Base-by-base conservation (phyloP, 2,329 filamentous ascomycete genomes). In the Polytolypa hystricis region DNA sequence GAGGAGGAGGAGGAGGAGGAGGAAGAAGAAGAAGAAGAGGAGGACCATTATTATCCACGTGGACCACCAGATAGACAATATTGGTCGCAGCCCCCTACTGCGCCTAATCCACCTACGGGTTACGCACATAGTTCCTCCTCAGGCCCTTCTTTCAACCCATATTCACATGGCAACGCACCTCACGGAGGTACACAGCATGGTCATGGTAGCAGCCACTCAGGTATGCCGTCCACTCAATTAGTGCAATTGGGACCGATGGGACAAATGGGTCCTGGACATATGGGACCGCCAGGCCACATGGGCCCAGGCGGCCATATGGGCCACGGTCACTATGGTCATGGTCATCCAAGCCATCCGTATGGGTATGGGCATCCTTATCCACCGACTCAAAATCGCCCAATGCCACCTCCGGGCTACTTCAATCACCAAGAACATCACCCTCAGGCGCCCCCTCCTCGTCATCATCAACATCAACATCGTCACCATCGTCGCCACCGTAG, bases 41-140 rank as follows among this genome's bases (percentile, higher is more conserved):
- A 27, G 4, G 39, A 40, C 18, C 33, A 40, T 11, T 30, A 38
- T 50, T 65, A 69, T 63, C 59, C 58, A 42, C 59, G 51, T 33
- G 45, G 48, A 11, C 49, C 55, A 34, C 55, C 51, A 16, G 60
- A 58, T 4, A 50, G 52, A 25, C 51, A 51, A 30, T 44, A 47
- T 30, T 62, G 58, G 57, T 50, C 52, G 14, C 46, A 49, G n/a
- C 33, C 48, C 12, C 46, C 49, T 4, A 56, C 53, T 15, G 48
- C 46, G 15, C 42, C 49, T 30, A 51, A 42, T 35, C 41, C 42
- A 17, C 53, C 45, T 29, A 40, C 42, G 29, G 49, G 53, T n/a
- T 66, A 66, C 43, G 46, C 58, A 11, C 57, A 54, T 16, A 64
- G 58, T 42, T 46, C 55, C 28, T 60, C 61, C 6, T 63, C 62